These are phyloP conservation scores for Leptographium procerum DNA, from an alignment of 2,329 filamentous ascomycete genomes.

Conservation along the genomic window DNA sequence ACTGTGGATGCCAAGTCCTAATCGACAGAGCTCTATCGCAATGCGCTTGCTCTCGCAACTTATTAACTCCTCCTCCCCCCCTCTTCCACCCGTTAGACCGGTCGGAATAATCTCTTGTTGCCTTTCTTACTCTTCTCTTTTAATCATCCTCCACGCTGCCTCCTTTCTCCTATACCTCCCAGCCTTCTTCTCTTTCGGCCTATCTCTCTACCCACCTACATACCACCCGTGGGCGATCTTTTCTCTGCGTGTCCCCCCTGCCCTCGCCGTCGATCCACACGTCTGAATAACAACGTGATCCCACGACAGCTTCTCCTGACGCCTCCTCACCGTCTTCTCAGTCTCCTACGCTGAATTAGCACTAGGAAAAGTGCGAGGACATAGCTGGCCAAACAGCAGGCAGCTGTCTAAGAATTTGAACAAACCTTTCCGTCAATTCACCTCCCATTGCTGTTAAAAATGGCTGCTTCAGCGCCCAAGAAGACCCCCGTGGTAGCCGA, in stretches of 20 bases:
- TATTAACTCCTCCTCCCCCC: constrained; percentile 8
- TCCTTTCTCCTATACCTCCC: neutral
- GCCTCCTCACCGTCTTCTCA: neutral
- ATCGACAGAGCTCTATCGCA: constrained; percentile 2
- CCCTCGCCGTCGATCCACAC: neutral
- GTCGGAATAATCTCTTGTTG: neutral
- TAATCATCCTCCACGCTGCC: neutral
- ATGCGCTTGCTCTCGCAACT: constrained; percentile 3
- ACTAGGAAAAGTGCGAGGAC: neutral
- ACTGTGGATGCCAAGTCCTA: neutral
- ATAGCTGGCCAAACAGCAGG: neutral
- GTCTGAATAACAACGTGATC: neutral
- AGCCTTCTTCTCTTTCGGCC: neutral
- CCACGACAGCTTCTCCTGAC: neutral
- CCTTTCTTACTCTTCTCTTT: neutral
- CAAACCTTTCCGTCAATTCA: neutral
- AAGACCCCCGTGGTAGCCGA: constrained; percentile 54
- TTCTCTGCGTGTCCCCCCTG: neutral
- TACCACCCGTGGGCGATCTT: neutral
- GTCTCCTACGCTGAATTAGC: neutral
- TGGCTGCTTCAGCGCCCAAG: constrained; percentile 33
- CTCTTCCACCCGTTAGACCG: neutral
- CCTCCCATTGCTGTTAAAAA: constrained; percentile 17
- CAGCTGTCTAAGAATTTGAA: neutral
- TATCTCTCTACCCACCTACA: too few species aligned